Base-by-base conservation (phyloP, 352 stramenopile species). In the Globisporangium heterothallicum region DNA sequence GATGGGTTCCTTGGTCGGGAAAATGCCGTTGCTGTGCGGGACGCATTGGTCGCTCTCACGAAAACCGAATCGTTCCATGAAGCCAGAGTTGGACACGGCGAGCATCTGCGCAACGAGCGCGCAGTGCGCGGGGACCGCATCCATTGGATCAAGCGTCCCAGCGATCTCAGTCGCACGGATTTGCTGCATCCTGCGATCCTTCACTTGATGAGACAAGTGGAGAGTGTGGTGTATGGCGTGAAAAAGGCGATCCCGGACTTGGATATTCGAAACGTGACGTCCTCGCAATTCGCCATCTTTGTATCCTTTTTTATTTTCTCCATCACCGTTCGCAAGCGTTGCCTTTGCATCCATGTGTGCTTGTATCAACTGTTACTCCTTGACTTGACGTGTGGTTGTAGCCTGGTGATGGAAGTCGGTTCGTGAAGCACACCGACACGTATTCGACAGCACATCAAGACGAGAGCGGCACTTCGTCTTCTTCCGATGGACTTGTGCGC, bases 211-310 rank as follows among this genome's bases (percentile, higher is more conserved):
- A 65, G 57, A 50, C 70, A 69, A 18, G 61, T 88, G 18, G 77
- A 87, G 50, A 58, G 53, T 4, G 58, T 87, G 7, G 72, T 84
- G 36, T 77, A 76, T 47, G 69, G 66, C 21, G 55, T 84, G 21
- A 84, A 80, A 44, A 76, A 74, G 9, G 65, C 67, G 0, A 66
- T 71, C 4, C 70, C 71, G 2, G 56, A 76, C 36, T 27, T 88
- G n/a, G 61, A 79, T 48, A 22, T 87, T 41, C 74, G 75, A 30
- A 87, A 88, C 52, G 45, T 86, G 27, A 82, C 78, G 40, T 91
- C 80, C 13, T 87, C 71, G 8, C 80, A 91, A 47, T 73, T 91
- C 26, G 77, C 80, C 14, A 68, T 91, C 27, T 90, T 90, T 67
- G 79, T 88, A 74, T 32, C 70, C 74, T 36, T 49, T 22, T 49